Conservation (phyloP, 108 stramenopile species). For the Parietichytrium sp. region DNA sequence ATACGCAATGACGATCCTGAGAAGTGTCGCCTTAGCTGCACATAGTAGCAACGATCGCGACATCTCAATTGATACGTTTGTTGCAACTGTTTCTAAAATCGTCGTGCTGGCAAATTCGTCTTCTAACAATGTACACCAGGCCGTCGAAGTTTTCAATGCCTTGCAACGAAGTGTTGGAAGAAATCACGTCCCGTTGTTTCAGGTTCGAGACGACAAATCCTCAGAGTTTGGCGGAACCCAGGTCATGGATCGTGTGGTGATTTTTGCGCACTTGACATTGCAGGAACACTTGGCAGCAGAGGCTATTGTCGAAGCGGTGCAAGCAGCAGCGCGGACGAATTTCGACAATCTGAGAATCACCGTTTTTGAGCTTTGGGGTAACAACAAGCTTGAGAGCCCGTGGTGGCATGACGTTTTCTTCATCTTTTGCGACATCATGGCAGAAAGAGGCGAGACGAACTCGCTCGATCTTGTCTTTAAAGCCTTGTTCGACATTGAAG, state of each 20-base stretch:
- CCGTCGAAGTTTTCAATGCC: background rate
- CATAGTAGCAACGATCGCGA: background rate
- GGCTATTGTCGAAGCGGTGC: background rate
- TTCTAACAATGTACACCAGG: no score
- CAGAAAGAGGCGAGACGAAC: background rate
- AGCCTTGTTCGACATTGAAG: background rate
- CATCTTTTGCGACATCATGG: background rate
- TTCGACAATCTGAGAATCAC: no score
- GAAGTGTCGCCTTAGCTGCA: background rate
- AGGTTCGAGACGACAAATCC: background rate
- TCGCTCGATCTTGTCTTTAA: background rate
- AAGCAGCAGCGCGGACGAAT: no score
- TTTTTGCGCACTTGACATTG: background rate
- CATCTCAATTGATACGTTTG: background rate
- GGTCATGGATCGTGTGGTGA: background rate
- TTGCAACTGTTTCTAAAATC: no score
- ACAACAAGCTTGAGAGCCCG: background rate
- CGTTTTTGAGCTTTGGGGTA: no score
- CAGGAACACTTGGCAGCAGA: constrained; percentile 22
- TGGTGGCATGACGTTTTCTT: constrained; percentile 34
- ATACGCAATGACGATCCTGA: background rate
- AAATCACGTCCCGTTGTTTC: background rate
- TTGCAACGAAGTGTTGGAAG: background rate
- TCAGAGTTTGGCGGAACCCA: background rate
- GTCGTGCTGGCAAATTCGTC: background rate